Conservation (phyloP, 2,329 filamentous ascomycete species). For the Botrytis galanthina region DNA sequence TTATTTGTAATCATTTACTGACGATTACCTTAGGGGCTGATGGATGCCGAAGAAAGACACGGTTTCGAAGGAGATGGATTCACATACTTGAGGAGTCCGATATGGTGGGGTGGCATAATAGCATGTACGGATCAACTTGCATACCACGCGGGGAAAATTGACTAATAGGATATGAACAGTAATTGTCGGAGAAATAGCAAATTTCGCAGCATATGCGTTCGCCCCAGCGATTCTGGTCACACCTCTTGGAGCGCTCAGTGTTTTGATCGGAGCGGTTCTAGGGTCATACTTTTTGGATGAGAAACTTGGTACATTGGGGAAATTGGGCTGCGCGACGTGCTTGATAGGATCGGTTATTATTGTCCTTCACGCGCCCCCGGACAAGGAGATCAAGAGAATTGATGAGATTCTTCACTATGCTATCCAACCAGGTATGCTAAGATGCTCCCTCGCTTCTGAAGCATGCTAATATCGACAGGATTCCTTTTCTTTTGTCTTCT, state of each 20-base stretch:
- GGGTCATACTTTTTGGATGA: constrained; percentile 94
- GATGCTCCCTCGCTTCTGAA: not conserved
- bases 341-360: constrained; percentile 96
- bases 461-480: constrained; percentile 44
- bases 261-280: constrained; percentile 90
- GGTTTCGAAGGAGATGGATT: constrained; percentile 97
- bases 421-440: constrained; percentile 74
- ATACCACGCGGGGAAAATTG: constrained; percentile 20
- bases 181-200: constrained; percentile 89
- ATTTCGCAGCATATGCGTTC: constrained; percentile 97
- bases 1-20: not conserved
- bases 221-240: constrained; percentile 98
- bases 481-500: constrained; percentile 83
- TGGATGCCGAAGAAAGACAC: constrained; percentile 85
- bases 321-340: constrained; percentile 93
- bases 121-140: constrained; percentile 64
- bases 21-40: constrained; percentile 63
- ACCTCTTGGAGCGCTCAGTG: constrained; percentile 87
- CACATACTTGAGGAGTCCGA: constrained; percentile 87
- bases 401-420: constrained; percentile 90
- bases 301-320: constrained; percentile 83
- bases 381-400: constrained; percentile 86
- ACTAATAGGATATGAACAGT: constrained; percentile 53
- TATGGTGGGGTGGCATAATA: constrained; percentile 94
- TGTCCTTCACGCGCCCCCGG: constrained; percentile 92